These are phyloP conservation scores for Schwanniomyces yamadae DNA, from an alignment of 805 yeast species.

Conservation along the genomic window DNA sequence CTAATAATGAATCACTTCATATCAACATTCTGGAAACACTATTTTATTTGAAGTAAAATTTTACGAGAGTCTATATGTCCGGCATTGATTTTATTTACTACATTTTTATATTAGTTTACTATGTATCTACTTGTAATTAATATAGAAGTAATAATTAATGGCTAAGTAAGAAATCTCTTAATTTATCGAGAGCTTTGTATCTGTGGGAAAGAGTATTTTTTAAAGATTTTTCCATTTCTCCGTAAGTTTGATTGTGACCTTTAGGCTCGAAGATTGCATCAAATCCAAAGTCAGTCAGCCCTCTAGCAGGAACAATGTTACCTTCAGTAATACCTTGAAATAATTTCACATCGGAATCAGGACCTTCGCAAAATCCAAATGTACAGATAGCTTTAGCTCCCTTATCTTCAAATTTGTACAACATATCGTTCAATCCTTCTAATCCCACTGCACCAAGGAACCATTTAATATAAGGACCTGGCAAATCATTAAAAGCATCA, in stretches of 20 bases:
- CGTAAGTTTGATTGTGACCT: slow-evolving; percentile 69
- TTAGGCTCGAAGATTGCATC: slow-evolving; percentile 86
- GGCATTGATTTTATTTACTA: too few species aligned
- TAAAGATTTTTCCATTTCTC: slow-evolving; percentile 75
- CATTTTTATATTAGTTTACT: neutral
- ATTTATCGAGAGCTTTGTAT: slow-evolving; percentile 73
- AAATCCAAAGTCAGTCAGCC: slow-evolving; percentile 89
- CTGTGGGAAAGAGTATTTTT: slow-evolving; percentile 89
- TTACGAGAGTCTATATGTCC: too few species aligned
- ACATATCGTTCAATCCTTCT: slow-evolving; percentile 72
- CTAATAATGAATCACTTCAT: too few species aligned
- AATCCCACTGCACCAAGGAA: slow-evolving; percentile 75
- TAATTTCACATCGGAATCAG: slow-evolving; percentile 66
- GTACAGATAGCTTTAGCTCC: slow-evolving; percentile 88
- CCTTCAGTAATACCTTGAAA: slow-evolving; percentile 89
- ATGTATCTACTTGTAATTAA: slow-evolving; percentile 2
- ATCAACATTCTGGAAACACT: too few species aligned
- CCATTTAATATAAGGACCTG: slow-evolving; percentile 97
- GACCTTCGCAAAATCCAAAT: slow-evolving; percentile 85
- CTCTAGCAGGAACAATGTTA: slow-evolving; percentile 70
- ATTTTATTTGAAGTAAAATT: too few species aligned
- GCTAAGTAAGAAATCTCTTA: slow-evolving; percentile 52
- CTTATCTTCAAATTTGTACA: slow-evolving; percentile 79
- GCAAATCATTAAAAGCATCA: slow-evolving; percentile 73
- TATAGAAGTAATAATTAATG: slow-evolving; percentile 8